These are phyloP conservation scores for Sugiyamaella xylanicola DNA, from an alignment of 1,139 yeast genomes.

Conservation along the genomic window DNA sequence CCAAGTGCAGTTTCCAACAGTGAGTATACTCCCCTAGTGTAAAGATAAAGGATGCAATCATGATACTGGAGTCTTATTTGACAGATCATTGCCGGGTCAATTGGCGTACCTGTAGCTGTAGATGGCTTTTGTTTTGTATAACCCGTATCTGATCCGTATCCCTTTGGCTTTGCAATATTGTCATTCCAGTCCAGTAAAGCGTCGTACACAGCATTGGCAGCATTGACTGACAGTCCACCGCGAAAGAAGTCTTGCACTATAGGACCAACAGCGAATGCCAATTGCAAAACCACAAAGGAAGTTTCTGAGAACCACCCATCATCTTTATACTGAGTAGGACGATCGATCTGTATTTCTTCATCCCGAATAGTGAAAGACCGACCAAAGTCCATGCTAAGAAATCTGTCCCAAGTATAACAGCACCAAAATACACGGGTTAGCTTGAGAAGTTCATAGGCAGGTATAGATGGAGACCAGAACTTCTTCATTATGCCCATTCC, in stretches of 20 bases:
- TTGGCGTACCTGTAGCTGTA: constrained; percentile 8
- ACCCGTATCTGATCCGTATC: constrained; percentile 18
- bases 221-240: constrained; percentile 26
- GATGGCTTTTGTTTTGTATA: background rate
- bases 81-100: constrained; percentile 26
- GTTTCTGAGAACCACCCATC: constrained; percentile 61
- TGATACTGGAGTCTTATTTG: constrained; percentile 31
- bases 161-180: constrained; percentile 18
- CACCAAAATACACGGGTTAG: constrained; percentile 61
- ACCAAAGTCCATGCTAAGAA: constrained; percentile 59
- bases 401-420: constrained; percentile 57
- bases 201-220: constrained; percentile 21
- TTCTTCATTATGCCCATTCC: constrained; percentile 56
- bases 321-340: constrained; percentile 46
- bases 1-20: constrained; percentile 27
- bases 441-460: constrained; percentile 52
- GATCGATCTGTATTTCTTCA: constrained; percentile 44
- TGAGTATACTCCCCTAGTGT: constrained; percentile 27
- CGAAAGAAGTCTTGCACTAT: constrained; percentile 29
- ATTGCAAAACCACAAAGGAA: constrained; percentile 43
- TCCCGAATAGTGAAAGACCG: constrained; percentile 50
- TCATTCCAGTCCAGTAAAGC: constrained; percentile 23
- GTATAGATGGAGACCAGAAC: constrained; percentile 25
- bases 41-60: constrained; percentile 28
- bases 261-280: constrained; percentile 32